Base-by-base conservation (phyloP, 1,139 yeast species). In the Hyphopichia buzzinii region DNA sequence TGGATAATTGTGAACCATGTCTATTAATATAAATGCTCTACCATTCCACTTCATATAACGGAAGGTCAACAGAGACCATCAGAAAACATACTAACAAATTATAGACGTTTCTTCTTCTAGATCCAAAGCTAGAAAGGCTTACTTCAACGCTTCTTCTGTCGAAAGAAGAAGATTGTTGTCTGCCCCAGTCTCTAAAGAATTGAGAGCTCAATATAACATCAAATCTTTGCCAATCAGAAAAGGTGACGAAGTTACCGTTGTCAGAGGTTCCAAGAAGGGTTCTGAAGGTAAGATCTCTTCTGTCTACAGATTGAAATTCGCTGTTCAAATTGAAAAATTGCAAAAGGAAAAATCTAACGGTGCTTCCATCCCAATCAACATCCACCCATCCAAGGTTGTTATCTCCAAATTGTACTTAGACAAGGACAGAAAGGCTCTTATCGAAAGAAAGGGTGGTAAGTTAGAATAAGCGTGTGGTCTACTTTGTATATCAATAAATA, bases 71-170 rank as follows among this genome's bases (percentile, higher is more conserved):
- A n/a, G n/a, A n/a, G n/a, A n/a, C n/a, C n/a, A n/a, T n/a, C n/a
- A n/a, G n/a, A n/a, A n/a, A n/a, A n/a, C n/a, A n/a, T n/a, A n/a
- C 72, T 65, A 64, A 62, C 67, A 51, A n/a, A 15, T 29, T 27
- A 35, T 61, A 82, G 94, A 92, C 96, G 97, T 92, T 77, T 89
- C 98, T 67, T 84, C 96, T 74, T 92, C 97, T 70, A 95, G 98
- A 82, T 85, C 96, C 74, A 92, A 92, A 86, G 81, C 97, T 75
- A 90, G 99, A 87, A 92, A 92, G 90, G 98, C 98, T 74, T 85
- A 94, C 87, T 94, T 94, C 90, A 78, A 79, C 63, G 95, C 99
- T 57, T 95, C 98, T 64, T 92, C 98, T 56, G 85, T 92, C 57
- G 89, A 78, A 67, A 89, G 97, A 80, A 89, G 98, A 79, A 78